phyloP scores from a whole-genome alignment of 352 stramenopile genomes.

The Phytophthora pini region DNA sequence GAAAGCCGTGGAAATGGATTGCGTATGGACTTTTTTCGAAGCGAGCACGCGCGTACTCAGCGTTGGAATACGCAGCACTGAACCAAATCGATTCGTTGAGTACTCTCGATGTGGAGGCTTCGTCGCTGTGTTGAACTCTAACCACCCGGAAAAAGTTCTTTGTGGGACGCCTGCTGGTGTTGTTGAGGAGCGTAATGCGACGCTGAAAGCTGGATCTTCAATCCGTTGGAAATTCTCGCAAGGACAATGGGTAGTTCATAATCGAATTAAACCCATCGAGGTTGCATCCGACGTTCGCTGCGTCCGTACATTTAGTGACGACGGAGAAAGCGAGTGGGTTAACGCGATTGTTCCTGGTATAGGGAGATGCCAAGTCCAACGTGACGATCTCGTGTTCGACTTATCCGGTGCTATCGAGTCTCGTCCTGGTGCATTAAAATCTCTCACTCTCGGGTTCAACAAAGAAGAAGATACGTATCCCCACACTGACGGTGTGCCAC shows the following conservation, averaged over 20 bases:
- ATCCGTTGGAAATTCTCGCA: slow-evolving; percentile 4
- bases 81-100: slow-evolving; percentile 6
- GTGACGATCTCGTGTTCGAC: slow-evolving; percentile 4
- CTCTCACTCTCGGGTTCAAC: slow-evolving; percentile 10
- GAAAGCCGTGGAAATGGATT: slow-evolving; percentile 9
- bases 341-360: slow-evolving; percentile 9
- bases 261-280: too few relatives aligned
- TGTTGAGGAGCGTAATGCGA: slow-evolving; percentile 6
- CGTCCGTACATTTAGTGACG: slow-evolving; percentile 8
- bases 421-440: neutral
- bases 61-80: slow-evolving; percentile 2
- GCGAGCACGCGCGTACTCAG: slow-evolving; percentile 7
- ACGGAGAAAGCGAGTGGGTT: slow-evolving; percentile 12
- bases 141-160: slow-evolving; percentile 19
- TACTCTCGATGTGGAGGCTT: neutral
- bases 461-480: neutral
- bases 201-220: slow-evolving; percentile 5
- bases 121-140: slow-evolving; percentile 2
- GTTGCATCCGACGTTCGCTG: neutral
- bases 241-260: neutral
- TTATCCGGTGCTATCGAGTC: neutral
- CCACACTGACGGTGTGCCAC: neutral
- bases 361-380: slow-evolving; percentile 15
- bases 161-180: slow-evolving; percentile 4
- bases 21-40: slow-evolving; percentile 22